These are phyloP conservation scores for Hyaloscypha variabilis DNA, from an alignment of 495 filamentous ascomycete genomes.

Conservation along the genomic window DNA sequence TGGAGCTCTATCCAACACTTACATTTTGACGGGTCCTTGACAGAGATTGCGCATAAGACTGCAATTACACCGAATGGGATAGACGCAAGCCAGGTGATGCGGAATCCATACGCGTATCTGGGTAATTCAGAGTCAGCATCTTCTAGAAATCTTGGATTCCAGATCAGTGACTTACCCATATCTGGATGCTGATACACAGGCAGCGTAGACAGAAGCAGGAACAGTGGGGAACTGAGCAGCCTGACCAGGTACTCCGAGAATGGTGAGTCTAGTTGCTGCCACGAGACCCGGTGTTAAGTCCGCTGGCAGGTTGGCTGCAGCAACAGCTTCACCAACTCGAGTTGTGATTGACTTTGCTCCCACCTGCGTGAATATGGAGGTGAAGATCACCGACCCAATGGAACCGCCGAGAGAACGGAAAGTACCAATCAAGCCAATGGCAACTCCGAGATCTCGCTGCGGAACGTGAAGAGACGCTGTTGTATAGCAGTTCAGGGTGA, in stretches of 20 bases:
- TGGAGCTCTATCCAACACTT: too few relatives aligned
- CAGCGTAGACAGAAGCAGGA: constrained; percentile 24
- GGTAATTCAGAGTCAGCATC: too few relatives aligned
- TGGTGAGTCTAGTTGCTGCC: constrained; percentile 24
- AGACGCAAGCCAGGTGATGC: constrained; percentile 33
- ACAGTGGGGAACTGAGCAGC: constrained; percentile 23
- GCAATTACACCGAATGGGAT: constrained; percentile 42
- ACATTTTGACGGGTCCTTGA: constrained; percentile 34
- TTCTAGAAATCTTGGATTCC: too few relatives aligned
- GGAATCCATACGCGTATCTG: constrained; percentile 39
- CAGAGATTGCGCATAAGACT: constrained; percentile 26
- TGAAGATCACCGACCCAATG: constrained; percentile 30
- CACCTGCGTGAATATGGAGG: constrained; percentile 19
- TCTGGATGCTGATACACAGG: constrained; percentile 15
- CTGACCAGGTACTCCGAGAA: constrained; percentile 31
- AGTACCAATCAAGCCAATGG: constrained; percentile 33
- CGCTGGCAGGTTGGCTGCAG: constrained; percentile 20
- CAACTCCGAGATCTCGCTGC: constrained; percentile 34
- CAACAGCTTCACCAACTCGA: constrained; percentile 22
- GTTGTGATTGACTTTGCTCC: constrained; percentile 22
- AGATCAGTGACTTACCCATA: too few relatives aligned
- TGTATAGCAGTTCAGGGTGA: constrained; percentile 39
- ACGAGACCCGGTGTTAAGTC: constrained; percentile 21
- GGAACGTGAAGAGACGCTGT: constrained; percentile 38
- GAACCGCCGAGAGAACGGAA: constrained; percentile 29